Conservation (phyloP, 192 early-diverging fungal species). For the Chytriomyces confervae region DNA sequence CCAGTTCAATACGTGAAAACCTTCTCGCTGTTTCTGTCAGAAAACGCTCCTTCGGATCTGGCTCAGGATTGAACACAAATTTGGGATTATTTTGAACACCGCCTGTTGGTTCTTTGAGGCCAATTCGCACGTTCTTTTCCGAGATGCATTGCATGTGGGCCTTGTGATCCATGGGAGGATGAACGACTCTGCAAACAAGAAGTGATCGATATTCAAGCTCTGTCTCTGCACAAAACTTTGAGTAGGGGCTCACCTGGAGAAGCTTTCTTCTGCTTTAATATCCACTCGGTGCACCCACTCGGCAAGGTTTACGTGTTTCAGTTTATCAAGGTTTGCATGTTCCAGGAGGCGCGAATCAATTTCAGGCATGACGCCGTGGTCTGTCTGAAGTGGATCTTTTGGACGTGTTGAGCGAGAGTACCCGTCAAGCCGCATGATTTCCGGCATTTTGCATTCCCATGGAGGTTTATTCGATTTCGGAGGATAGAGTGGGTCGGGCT, state of each 20-base stretch:
- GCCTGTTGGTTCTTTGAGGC: constrained; percentile 52
- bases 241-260: constrained; percentile 36
- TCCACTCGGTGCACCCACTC: constrained; percentile 43
- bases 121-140: constrained; percentile 5
- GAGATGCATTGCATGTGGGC: background rate
- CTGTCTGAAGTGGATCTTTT: constrained; percentile 41
- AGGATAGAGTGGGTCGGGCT: constrained; percentile 10
- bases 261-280: constrained; percentile 32
- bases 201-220: background rate
- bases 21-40: constrained; percentile 46
- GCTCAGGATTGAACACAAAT: constrained; percentile 25
- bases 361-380: constrained; percentile 18
- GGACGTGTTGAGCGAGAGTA: constrained; percentile 48
- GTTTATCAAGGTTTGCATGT: constrained; percentile 7
- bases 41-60: constrained; percentile 37
- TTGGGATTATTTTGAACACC: constrained; percentile 54
- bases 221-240: background rate
- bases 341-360: constrained; percentile 28
- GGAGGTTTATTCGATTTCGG: constrained; percentile 6
- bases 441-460: constrained; percentile 29
- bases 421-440: constrained; percentile 49
- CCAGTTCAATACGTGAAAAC: constrained; percentile 25
- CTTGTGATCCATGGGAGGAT: constrained; percentile 38
- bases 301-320: constrained; percentile 28
- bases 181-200: constrained; percentile 24